Evolutionary conservation across 352 stramenopile genomes (phyloP).

Genomic region (Pythium volutum): DNA sequence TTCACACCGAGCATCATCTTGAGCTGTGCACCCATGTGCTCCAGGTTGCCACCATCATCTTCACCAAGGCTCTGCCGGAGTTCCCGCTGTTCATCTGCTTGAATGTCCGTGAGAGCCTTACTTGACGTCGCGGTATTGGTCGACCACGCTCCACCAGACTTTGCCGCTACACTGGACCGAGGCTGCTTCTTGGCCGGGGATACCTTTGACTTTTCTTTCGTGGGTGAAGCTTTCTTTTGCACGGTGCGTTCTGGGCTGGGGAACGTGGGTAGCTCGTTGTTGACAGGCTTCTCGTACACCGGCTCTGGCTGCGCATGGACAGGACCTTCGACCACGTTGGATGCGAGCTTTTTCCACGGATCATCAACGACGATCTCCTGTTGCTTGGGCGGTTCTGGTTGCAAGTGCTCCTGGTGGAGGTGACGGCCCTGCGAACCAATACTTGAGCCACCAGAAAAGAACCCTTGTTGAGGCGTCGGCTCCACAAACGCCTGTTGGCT

Average conservation of each 20-base stretch:
- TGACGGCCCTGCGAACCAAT: background rate
- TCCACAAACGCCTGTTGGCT: constrained; percentile 8
- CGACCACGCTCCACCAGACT: constrained; percentile 40
- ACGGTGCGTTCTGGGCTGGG: constrained; percentile 20
- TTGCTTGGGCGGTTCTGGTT: constrained; percentile 8
- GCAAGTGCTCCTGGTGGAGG: constrained; percentile 1
- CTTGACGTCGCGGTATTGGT: constrained; percentile 19
- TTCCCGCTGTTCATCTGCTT: constrained; percentile 74
- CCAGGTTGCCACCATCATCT: constrained; percentile 38
- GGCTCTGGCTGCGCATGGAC: background rate
- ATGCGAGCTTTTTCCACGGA: constrained; percentile 16
- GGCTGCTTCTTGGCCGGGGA: constrained; percentile 32
- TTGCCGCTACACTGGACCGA: constrained; percentile 15
- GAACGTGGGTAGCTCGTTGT: background rate
- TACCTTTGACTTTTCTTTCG: constrained; percentile 31
- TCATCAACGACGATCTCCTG: background rate
- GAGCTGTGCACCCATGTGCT: constrained; percentile 79
- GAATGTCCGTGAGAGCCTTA: constrained; percentile 80
- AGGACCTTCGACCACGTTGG: background rate
- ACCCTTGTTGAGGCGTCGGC: background rate
- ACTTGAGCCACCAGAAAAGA: constrained; percentile 5
- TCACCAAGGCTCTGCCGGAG: constrained; percentile 54
- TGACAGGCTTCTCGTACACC: background rate
- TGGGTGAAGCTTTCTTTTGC: constrained; percentile 17
- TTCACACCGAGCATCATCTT: constrained; percentile 89